These are phyloP conservation scores for Cajanus cajan DNA, from an alignment of 306 rosid genomes.

Conservation along the genomic window DNA sequence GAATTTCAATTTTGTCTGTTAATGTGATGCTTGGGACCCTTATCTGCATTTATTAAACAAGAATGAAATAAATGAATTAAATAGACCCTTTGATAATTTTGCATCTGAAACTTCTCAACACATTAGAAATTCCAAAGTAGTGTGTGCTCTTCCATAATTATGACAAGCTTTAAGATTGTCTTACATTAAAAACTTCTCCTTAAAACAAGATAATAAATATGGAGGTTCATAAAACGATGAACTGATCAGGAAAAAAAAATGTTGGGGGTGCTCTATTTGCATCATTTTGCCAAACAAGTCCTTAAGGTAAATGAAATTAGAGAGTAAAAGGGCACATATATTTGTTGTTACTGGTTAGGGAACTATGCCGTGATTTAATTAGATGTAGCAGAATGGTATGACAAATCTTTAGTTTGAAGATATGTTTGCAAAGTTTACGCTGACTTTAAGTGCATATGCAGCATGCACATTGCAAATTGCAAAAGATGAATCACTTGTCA, in stretches of 20 bases:
- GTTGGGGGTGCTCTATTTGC: not conserved
- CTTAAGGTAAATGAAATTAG: not conserved
- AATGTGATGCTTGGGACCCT: slow-evolving; percentile 15
- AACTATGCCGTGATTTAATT: not conserved
- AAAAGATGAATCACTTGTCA: slow-evolving; percentile 9
- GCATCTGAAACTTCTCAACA: not conserved
- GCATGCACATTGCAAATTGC: slow-evolving; percentile 14
- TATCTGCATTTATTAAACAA: slow-evolving; percentile 13
- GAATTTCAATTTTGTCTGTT: slow-evolving; percentile 28
- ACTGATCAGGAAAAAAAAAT: not conserved
- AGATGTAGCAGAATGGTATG: not conserved
- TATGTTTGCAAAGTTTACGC: slow-evolving; percentile 29
- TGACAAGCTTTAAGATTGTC: not conserved
- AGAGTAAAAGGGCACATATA: not conserved
- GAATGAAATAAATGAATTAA: slow-evolving; percentile 24
- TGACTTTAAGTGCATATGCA: slow-evolving; percentile 38
- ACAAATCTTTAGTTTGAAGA: slow-evolving; percentile 32
- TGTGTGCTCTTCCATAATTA: not conserved
- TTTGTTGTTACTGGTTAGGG: not conserved
- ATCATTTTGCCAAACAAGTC: not conserved
- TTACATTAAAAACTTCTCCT: not conserved
- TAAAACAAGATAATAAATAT: not conserved
- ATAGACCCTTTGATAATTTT: not conserved
- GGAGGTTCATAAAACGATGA: not conserved
- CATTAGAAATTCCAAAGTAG: not conserved